A percentile compares a stretch with the other conserved stretches of the same genome.
Evolutionary conservation across 1,284 basidiomycete species (phyloP).

Genomic region (Apiotrichum laibachii): DNA sequence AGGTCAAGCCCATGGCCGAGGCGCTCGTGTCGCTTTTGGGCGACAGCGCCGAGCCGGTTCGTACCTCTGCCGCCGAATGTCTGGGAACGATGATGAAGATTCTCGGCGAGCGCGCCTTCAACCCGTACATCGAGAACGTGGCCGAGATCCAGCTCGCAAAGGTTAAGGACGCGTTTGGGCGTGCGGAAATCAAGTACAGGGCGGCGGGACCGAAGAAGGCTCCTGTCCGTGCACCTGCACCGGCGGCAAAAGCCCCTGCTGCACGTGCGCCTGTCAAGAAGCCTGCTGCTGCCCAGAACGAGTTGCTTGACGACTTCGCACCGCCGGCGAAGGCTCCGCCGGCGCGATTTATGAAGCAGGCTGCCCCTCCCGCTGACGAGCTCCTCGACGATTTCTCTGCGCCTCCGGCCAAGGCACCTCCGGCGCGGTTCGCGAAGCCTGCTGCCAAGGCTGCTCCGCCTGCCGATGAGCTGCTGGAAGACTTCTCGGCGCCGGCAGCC

Average conservation of each 20-base stretch:
- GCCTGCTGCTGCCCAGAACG: constrained; percentile 33
- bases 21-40: constrained; percentile 72
- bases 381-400: constrained; percentile 30
- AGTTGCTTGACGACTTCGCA: constrained; percentile 7
- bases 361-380: constrained; percentile 25
- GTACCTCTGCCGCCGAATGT: constrained; percentile 82
- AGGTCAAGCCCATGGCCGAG: constrained; percentile 82
- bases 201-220: constrained; percentile 59
- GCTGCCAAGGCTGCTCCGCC: background rate
- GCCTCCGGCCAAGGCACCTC: constrained; percentile 28
- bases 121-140: constrained; percentile 79
- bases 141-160: constrained; percentile 88
- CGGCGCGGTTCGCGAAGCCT: constrained; percentile 26
- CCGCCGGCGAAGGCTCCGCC: constrained; percentile 9
- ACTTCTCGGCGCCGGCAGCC: constrained; percentile 22
- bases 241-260: constrained; percentile 54
- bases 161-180: constrained; percentile 89
- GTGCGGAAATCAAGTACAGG: constrained; percentile 81
- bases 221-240: constrained; percentile 50
- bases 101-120: constrained; percentile 89
- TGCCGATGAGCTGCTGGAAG: constrained; percentile 11
- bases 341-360: constrained; percentile 5
- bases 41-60: constrained; percentile 86
- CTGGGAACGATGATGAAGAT: constrained; percentile 95
- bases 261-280: constrained; percentile 51